These are phyloP conservation scores for Waitea zeae DNA, from an alignment of 1,284 basidiomycete genomes.

Conservation along the genomic window DNA sequence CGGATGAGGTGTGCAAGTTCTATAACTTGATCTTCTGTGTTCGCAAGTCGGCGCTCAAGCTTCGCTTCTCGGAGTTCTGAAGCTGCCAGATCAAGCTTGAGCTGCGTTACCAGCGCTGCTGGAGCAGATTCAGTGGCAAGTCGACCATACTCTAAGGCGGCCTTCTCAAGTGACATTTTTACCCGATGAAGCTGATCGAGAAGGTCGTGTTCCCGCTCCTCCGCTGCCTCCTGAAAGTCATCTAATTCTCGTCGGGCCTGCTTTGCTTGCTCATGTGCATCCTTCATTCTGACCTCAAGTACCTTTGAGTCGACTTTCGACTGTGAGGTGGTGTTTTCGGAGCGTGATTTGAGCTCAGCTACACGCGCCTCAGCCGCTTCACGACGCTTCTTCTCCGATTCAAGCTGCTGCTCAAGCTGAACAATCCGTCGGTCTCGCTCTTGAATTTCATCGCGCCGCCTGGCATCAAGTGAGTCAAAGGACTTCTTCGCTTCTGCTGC, in stretches of 20 bases:
- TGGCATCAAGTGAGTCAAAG: slow-evolving; percentile 33
- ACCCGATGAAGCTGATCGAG: slow-evolving; percentile 31
- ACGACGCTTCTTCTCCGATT: slow-evolving; percentile 29
- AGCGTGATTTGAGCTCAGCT: slow-evolving; percentile 23
- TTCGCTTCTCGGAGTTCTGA: slow-evolving; percentile 28
- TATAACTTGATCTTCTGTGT: slow-evolving; percentile 45
- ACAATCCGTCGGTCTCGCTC: slow-evolving; percentile 34
- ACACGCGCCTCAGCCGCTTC: slow-evolving; percentile 25
- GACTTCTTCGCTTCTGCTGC: slow-evolving; percentile 32
- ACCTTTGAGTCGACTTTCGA: slow-evolving; percentile 16
- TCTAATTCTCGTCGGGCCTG: slow-evolving; percentile 6
- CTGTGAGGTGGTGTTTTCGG: slow-evolving; percentile 21
- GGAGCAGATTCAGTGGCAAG: slow-evolving; percentile 34
- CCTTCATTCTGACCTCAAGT: slow-evolving; percentile 19
- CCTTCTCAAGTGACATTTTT: slow-evolving; percentile 22
- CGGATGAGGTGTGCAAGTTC: slow-evolving; percentile 48
- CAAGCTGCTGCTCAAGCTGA: slow-evolving; percentile 36
- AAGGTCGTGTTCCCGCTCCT: slow-evolving; percentile 23
- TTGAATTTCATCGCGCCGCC: slow-evolving; percentile 30
- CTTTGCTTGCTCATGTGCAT: slow-evolving; percentile 15
- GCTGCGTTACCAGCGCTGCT: slow-evolving; percentile 17
- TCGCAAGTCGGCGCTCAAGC: slow-evolving; percentile 47
- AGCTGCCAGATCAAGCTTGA: slow-evolving; percentile 22
- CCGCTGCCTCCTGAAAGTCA: slow-evolving; percentile 11
- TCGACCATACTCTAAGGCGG: slow-evolving; percentile 39